Evolutionary conservation across 768 basidiomycete genomes (phyloP), one percentile per base, ranked within the genome.

Genomic region (Kwoniella europaea): DNA sequence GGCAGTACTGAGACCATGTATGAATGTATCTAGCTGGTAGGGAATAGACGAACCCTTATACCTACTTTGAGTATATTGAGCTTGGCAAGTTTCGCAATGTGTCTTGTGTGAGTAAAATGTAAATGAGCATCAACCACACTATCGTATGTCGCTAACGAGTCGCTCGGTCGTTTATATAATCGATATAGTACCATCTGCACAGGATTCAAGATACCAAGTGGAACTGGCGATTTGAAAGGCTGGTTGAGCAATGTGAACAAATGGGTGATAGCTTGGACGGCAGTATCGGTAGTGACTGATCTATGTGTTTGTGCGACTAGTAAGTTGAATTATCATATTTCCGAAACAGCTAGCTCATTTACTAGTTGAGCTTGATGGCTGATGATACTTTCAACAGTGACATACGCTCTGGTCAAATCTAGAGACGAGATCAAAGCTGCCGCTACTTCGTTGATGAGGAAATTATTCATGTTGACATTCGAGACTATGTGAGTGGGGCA

Each of bases 251-350:
- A 44, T 1, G 66, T 67, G 46, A 67, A 67, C 20, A 24, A 35
- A 29, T 67, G 29, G 22, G 66, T 67, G 7, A 67, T 67, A 27
- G 66, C 66, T 43, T 67, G 66, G 66, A 67, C 66, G 15, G 66
- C 66, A 0, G 59, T 61, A 7, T 55, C 66, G 20, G 43, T 67
- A 2, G 22, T 46, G 4, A 67, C 66, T 12, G 66, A 67, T 42
- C 20, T 67, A 24, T 43, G 56, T n/a, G 66, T 67, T n/a, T 67
- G 66, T 50, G 46, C 27, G 1, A 24, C 59, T 15, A 67, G 66
- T 67, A 44, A 50, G 66, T 67, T 15, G 3, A 41, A 9, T 43
- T 4, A 20, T 20, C 24, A 29, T 29, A n/a, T n/a, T n/a, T n/a
- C n/a, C n/a, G n/a, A n/a, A n/a, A n/a, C n/a, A n/a, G n/a, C n/a